Conservation (phyloP, 176 grass and related monocot genomes). For the Eragrostis curvula region DNA sequence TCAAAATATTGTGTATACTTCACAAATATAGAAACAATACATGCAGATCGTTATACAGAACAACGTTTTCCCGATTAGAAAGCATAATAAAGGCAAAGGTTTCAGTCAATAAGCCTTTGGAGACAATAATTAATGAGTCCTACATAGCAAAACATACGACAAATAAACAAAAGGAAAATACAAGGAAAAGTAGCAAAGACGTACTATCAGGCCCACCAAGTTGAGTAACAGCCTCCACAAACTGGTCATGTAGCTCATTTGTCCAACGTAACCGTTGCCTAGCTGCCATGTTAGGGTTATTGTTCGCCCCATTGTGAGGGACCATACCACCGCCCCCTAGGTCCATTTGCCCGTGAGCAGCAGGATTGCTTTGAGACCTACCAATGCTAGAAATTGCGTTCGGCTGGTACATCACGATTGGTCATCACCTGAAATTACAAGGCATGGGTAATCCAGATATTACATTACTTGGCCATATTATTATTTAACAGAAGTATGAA, state of each 20-base stretch:
- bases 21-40: neutral
- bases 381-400: constrained; percentile 49
- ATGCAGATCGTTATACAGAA: neutral
- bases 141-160: neutral
- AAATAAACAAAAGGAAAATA: neutral
- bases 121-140: neutral
- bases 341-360: constrained; percentile 51
- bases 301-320: constrained; percentile 44
- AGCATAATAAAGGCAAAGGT: neutral
- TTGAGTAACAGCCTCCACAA: constrained; percentile 77
- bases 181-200: constrained; percentile 26
- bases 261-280: constrained; percentile 84
- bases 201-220: constrained; percentile 86
- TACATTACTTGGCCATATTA: neutral
- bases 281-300: constrained; percentile 45
- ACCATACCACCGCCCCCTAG: constrained; percentile 33
- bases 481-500: neutral
- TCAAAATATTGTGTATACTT: neutral
- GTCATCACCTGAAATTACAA: constrained; percentile 50
- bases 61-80: neutral
- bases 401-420: constrained; percentile 58
- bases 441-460: neutral
- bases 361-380: constrained; percentile 7
- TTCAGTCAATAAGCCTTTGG: neutral
- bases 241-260: constrained; percentile 76